These are phyloP conservation scores for Trichoderma sp. DNA, from an alignment of 2,329 filamentous ascomycete species.

Conservation along the genomic window DNA sequence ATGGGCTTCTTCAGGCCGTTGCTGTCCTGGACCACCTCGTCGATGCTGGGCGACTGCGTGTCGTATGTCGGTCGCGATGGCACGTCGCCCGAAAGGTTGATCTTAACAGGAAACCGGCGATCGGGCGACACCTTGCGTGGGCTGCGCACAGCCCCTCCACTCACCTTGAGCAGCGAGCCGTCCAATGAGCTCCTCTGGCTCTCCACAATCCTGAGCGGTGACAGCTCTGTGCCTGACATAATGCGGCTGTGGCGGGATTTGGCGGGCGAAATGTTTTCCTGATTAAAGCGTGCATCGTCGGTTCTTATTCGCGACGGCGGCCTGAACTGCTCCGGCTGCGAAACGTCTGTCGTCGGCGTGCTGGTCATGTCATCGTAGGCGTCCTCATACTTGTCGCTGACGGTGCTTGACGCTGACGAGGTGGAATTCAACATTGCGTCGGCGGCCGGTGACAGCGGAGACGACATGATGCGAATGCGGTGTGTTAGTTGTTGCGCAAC, in stretches of 20 bases:
- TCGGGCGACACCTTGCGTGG: constrained; percentile 50
- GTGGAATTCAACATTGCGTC: constrained; percentile 39
- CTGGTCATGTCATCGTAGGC: constrained; percentile 35
- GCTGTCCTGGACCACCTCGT: constrained; percentile 54
- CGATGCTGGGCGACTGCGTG: constrained; percentile 45
- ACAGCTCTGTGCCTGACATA: constrained; percentile 55
- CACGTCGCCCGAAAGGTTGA: constrained; percentile 38
- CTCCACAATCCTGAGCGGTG: constrained; percentile 55
- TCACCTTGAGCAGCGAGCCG: constrained; percentile 24
- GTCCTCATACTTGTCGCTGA: constrained; percentile 29
- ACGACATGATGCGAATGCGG: constrained; percentile 33
- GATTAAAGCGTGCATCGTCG: constrained; percentile 34
- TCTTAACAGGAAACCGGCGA: constrained; percentile 60
- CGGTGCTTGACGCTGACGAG: constrained; percentile 30
- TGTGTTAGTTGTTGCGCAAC: not conserved
- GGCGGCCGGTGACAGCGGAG: constrained; percentile 40
- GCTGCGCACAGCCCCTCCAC: constrained; percentile 36
- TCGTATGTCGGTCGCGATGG: constrained; percentile 29
- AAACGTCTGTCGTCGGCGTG: constrained; percentile 19
- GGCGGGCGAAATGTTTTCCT: constrained; percentile 48
- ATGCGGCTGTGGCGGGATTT: constrained; percentile 54
- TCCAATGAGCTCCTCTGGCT: constrained; percentile 30
- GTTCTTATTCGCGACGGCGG: constrained; percentile 27
- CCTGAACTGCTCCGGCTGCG: not conserved
- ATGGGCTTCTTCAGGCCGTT: constrained; percentile 57